Conservation (phyloP, 2,329 filamentous ascomycete genomes). For the Penicillium rolfsii region DNA sequence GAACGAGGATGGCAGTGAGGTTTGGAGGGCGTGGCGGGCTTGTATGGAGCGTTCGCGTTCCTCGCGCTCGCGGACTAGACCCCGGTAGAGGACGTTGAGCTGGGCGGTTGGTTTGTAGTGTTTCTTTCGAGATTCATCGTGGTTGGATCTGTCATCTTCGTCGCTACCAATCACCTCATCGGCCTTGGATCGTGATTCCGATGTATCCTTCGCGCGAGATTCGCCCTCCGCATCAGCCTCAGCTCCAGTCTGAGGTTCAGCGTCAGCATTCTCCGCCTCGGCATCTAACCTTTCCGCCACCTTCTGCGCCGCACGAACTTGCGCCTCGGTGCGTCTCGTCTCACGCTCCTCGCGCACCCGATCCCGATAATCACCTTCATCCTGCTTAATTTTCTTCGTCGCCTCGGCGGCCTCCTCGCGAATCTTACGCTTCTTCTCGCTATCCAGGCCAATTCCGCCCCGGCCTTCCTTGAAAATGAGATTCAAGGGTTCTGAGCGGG, state of each 20-base stretch:
- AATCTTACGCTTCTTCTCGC: constrained; percentile 77
- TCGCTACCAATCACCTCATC: constrained; percentile 17
- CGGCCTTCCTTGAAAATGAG: constrained; percentile 77
- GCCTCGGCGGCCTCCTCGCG: constrained; percentile 63
- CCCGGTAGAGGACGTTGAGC: constrained; percentile 79
- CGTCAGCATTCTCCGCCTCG: constrained; percentile 45
- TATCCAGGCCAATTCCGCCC: constrained; percentile 81
- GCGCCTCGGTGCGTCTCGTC: constrained; percentile 67
- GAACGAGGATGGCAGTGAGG: constrained; percentile 40
- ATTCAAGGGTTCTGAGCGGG: constrained; percentile 71
- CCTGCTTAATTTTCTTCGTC: constrained; percentile 64
- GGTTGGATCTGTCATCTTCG: constrained; percentile 22
- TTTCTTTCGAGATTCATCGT: constrained; percentile 16
- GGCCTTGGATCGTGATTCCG: background rate
- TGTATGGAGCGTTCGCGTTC: constrained; percentile 54
- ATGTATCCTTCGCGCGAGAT: background rate
- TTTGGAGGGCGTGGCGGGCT: constrained; percentile 39
- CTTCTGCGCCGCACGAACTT: constrained; percentile 77
- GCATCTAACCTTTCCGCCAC: constrained; percentile 76
- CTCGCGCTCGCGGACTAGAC: constrained; percentile 69
- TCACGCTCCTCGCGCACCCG: constrained; percentile 72
- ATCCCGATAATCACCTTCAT: constrained; percentile 73
- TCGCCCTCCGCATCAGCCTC: background rate
- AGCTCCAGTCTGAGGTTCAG: constrained; percentile 12
- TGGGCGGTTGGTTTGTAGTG: constrained; percentile 60